A percentile compares a stretch with the other conserved stretches of the same genome.
Evolutionary conservation across 257 asterid species (phyloP).

Genomic region (Solanum commersonii): DNA sequence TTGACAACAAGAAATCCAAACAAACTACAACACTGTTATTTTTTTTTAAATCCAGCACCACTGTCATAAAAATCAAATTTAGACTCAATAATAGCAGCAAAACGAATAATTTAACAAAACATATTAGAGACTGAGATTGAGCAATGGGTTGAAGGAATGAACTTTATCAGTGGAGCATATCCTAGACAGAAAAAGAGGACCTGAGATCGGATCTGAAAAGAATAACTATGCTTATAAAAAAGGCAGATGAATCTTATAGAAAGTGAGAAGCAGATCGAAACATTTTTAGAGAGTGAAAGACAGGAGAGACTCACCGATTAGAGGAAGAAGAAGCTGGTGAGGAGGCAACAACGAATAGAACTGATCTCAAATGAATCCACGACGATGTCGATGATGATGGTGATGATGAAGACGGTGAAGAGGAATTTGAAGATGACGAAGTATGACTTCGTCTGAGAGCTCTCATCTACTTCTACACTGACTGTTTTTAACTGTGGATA

Average conservation of each 20-base stretch:
- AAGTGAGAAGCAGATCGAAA: not conserved
- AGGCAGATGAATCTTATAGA: not conserved
- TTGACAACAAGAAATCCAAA: not conserved
- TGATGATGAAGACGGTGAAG: slow-evolving; percentile 63
- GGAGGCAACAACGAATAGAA: slow-evolving; percentile 68
- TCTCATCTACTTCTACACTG: slow-evolving; percentile 53
- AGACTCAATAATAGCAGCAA: not conserved
- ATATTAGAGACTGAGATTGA: not conserved
- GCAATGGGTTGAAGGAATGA: not conserved
- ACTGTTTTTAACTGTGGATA: slow-evolving; percentile 6
- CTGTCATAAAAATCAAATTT: not conserved
- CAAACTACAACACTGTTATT: not conserved
- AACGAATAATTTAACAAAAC: not conserved
- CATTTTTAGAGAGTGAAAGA: slow-evolving; percentile 4
- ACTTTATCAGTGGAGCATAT: not conserved
- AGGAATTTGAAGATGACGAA: slow-evolving; percentile 68
- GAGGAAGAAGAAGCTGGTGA: slow-evolving; percentile 74
- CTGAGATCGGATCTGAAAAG: slow-evolving; percentile 1
- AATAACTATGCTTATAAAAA: not conserved
- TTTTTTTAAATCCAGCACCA: not conserved
- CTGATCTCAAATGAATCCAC: slow-evolving; percentile 96
- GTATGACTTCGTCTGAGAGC: slow-evolving; percentile 85
- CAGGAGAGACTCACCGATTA: slow-evolving; percentile 63
- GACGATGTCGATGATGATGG: slow-evolving; percentile 59
- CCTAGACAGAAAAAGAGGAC: not conserved